phyloP scores from a whole-genome alignment of 495 filamentous ascomycete genomes.

The Clavariopsis aquatica region DNA sequence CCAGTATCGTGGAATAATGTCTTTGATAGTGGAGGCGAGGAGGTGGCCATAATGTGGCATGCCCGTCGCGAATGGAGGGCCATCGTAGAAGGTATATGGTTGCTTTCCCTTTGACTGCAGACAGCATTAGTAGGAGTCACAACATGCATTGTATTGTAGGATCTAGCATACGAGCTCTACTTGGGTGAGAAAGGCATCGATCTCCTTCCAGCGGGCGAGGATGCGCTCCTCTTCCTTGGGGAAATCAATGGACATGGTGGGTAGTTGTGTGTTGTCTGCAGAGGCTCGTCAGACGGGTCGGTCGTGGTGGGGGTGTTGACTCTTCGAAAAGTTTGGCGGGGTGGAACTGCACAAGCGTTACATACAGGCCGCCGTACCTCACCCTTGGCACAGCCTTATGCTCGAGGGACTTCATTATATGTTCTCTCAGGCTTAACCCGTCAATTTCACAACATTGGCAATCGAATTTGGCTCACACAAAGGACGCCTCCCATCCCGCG shows the following conservation, averaged over 20 bases:
- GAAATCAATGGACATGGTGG: conserved; percentile 85
- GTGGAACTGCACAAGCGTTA: background rate
- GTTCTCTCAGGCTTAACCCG: too few relatives aligned
- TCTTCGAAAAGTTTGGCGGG: conserved; percentile 3
- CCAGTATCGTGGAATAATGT: conserved; percentile 96
- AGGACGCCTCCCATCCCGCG: too few relatives aligned
- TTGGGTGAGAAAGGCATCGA: conserved; percentile 81
- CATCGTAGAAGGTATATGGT: conserved; percentile 80
- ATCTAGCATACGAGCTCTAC: conserved; percentile 56
- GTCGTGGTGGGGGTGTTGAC: conserved; percentile 11
- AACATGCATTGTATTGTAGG: background rate
- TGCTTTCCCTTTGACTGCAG: conserved; percentile 61
- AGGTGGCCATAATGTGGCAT: conserved; percentile 96
- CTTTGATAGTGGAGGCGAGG: conserved; percentile 94
- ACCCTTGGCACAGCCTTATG: background rate
- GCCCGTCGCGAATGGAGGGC: conserved; percentile 67
- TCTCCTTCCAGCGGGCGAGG: conserved; percentile 81
- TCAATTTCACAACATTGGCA: too few relatives aligned
- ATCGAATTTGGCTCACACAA: too few relatives aligned
- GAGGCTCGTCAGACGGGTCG: background rate
- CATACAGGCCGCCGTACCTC: background rate
- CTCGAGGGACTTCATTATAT: too few relatives aligned
- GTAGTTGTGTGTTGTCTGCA: background rate
- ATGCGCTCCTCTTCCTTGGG: conserved; percentile 83
- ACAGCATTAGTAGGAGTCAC: conserved; percentile 7